Percentiles rank a stretch among this genome's conserved stretches.
Evolutionary conservation across 2,329 filamentous ascomycete species (phyloP).

Genomic region (Aspergillus ruber): DNA sequence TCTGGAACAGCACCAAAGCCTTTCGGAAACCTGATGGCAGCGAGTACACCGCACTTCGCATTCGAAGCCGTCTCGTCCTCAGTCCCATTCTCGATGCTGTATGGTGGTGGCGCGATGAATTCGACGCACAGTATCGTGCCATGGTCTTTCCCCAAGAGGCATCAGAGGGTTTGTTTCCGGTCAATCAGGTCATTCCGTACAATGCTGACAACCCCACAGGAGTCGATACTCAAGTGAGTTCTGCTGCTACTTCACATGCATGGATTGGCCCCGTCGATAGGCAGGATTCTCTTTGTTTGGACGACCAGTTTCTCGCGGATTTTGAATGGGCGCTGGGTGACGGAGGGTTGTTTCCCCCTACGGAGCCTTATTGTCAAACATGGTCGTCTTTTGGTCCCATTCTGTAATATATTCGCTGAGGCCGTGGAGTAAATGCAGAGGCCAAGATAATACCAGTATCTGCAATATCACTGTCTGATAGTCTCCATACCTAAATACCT

Average conservation of each 20-base stretch:
- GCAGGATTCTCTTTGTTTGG: constrained; percentile 20
- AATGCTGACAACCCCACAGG: constrained; percentile 4
- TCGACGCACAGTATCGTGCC: constrained; percentile 21
- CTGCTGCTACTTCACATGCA: constrained; percentile 2
- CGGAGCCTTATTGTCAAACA: constrained; percentile 16
- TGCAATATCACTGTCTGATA: too few relatives aligned
- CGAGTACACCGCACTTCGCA: constrained; percentile 28
- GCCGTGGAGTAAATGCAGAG: too few relatives aligned
- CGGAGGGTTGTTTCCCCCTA: constrained; percentile 20
- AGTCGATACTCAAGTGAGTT: constrained; percentile 7
- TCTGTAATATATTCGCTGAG: not conserved
- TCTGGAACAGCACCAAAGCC: constrained; percentile 37
- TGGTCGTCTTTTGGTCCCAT: constrained; percentile 9
- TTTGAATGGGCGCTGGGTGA: constrained; percentile 34
- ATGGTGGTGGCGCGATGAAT: constrained; percentile 42
- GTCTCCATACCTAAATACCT: too few relatives aligned
- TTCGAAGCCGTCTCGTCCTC: constrained; percentile 33
- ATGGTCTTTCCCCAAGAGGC: constrained; percentile 9
- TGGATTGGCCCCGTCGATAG: constrained; percentile 3
- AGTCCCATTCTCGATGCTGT: constrained; percentile 34
- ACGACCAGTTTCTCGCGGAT: constrained; percentile 34
- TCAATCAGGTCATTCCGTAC: not conserved
- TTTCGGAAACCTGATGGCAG: constrained; percentile 35
- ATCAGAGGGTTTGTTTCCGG: constrained; percentile 10
- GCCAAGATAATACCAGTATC: too few relatives aligned